Evolutionary conservation across 2,329 filamentous ascomycete species (phyloP), one percentile per base, ranked within the genome.

Genomic region (Fusarium ramigenum): DNA sequence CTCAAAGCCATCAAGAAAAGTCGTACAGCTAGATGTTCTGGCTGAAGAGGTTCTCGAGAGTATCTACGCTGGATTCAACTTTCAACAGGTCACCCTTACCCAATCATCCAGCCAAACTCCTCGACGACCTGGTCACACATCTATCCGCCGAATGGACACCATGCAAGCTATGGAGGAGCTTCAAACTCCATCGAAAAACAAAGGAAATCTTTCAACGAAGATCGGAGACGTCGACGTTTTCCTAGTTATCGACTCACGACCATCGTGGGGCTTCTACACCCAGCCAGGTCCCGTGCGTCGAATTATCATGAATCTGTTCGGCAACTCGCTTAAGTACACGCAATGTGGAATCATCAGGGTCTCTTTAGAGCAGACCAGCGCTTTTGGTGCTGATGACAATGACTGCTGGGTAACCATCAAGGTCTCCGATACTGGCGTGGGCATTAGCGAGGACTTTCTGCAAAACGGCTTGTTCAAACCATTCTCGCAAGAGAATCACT

Each of bases 291-390:
- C 84, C 0, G 70, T 84, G 15, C 79, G 84, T 19, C 84, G 89
- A 2, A 87, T 92, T 30, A 82, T 91, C 30, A 90, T 91, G 88
- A 92, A 92, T 47, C 69, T 92, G 0, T 86, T 91, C 40, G 88
- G 89, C 14, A 92, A 92, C 74, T 84, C 90, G 0, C 83, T 92
- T 69, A 92, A 92, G 74, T 91, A 90, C 66, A 92, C 89, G 0
- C 69, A 63, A 3, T 59, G 63, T 2, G 83, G 83, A 4, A 72
- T 76, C 0, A 79, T 84, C 53, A 75, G 75, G 9, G 75, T 83
- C 1, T 73, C 70, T 1, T 68, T 83, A 3, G 70, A 69, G 0
- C 81, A 79, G 43, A 61, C 65, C 21, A 66, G 28, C 7, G 30
- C 37, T 6, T 49, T 40, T 16, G 59, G 25, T 8, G 19, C 36